A percentile compares a stretch with the other conserved stretches of the same genome.
phyloP scores from a whole-genome alignment of 108 stramenopile genomes.

The Pseudonitzschia multiseries region DNA sequence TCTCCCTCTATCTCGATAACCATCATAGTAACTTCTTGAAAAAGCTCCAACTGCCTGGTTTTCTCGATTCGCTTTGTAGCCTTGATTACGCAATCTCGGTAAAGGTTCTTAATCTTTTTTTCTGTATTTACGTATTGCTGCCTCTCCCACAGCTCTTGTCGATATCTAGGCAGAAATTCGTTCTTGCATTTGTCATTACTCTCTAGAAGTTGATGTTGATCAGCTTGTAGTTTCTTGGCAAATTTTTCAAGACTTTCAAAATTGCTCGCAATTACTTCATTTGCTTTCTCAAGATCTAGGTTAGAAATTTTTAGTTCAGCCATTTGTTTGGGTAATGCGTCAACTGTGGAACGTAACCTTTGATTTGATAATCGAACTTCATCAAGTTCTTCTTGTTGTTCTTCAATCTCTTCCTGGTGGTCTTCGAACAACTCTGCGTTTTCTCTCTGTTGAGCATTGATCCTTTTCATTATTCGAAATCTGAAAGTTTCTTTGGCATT shows the following conservation, averaged over 20 bases:
- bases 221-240: slow-evolving; percentile 26
- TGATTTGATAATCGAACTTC: slow-evolving; percentile 26
- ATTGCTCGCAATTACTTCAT: slow-evolving; percentile 24
- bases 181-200: slow-evolving; percentile 24
- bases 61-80: slow-evolving; percentile 17
- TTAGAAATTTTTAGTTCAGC: slow-evolving; percentile 16
- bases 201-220: slow-evolving; percentile 22
- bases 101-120: slow-evolving; percentile 22
- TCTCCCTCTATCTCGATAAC: slow-evolving; percentile 23
- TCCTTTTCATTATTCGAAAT: slow-evolving; percentile 18
- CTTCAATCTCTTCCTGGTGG: slow-evolving; percentile 25
- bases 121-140: slow-evolving; percentile 21
- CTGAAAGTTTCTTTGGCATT: slow-evolving; percentile 18
- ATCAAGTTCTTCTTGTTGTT: slow-evolving; percentile 23
- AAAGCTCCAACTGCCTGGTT: slow-evolving; percentile 6
- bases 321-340: slow-evolving; percentile 28
- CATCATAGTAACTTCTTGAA: slow-evolving; percentile 18
- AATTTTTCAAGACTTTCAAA: slow-evolving; percentile 13
- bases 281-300: slow-evolving; percentile 7
- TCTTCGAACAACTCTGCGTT: slow-evolving; percentile 18
- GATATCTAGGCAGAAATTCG: slow-evolving; percentile 31
- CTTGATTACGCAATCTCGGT: slow-evolving; percentile 20
- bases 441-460: slow-evolving; percentile 9
- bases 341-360: slow-evolving; percentile 8
- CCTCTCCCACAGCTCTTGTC: slow-evolving; percentile 24